Conservation (phyloP, 2,329 filamentous ascomycete species). For the Aspergillus pseudoviridinutans region DNA sequence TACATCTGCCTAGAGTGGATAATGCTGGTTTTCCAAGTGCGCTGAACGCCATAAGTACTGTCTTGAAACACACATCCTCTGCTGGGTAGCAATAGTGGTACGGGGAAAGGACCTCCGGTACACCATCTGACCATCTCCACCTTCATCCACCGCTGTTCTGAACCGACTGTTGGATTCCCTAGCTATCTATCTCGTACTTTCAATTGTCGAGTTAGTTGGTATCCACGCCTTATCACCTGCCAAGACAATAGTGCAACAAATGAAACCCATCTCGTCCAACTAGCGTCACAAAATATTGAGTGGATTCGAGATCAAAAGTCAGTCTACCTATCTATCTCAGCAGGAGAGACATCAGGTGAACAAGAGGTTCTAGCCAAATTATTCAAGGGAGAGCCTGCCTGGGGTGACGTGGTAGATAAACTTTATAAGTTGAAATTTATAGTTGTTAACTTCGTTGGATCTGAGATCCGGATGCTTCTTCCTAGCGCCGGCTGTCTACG, state of each 20-base stretch:
- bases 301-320: background rate
- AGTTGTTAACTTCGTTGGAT: background rate
- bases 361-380: background rate
- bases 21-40: background rate
- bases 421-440: background rate
- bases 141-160: background rate
- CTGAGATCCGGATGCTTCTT: background rate
- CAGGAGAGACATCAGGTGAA: background rate
- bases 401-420: background rate
- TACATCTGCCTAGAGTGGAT: background rate
- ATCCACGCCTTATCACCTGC: background rate
- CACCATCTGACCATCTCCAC: too few species aligned
- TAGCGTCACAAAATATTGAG: background rate
- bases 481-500: background rate
- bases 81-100: background rate
- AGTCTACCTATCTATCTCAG: background rate
- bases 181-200: background rate
- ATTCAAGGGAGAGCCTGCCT: background rate
- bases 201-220: background rate
- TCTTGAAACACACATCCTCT: background rate
- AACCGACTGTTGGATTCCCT: background rate
- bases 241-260: background rate
- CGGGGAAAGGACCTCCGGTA: background rate
- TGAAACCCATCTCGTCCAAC: background rate
- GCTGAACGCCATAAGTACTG: background rate